Conservation (phyloP, 2,329 filamentous ascomycete genomes). For the Claviceps fusiformis region DNA sequence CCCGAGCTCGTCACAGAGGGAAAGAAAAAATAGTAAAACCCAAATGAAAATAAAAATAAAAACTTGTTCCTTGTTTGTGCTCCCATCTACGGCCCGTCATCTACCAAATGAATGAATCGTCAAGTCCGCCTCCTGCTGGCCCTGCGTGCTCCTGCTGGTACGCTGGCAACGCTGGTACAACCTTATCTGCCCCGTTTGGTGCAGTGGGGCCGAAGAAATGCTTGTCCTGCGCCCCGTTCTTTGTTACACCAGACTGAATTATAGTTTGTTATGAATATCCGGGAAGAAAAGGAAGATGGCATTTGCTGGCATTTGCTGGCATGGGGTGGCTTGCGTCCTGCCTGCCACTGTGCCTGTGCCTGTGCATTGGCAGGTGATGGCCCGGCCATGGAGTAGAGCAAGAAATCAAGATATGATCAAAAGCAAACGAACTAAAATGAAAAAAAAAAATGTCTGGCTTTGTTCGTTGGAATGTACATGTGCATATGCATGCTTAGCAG, state of each 20-base stretch:
- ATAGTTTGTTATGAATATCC: neutral
- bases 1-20: neutral
- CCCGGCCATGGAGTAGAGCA: neutral
- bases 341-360: neutral
- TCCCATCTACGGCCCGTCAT: neutral
- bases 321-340: neutral
- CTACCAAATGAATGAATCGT: neutral
- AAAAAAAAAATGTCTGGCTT: too few relatives aligned
- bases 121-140: neutral
- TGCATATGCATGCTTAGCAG: neutral
- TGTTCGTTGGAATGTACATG: too few relatives aligned
- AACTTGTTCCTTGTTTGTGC: neutral
- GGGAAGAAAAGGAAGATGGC: neutral
- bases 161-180: neutral
- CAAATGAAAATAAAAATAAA: too few relatives aligned
- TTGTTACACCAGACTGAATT: neutral
- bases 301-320: neutral
- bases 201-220: neutral
- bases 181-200: neutral
- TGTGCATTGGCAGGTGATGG: neutral
- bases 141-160: neutral
- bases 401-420: too few relatives aligned
- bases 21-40: too few relatives aligned
- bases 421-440: too few relatives aligned
- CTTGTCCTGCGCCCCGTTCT: neutral